These are phyloP conservation scores for Coemansia sp. DNA, from an alignment of 192 early-diverging fungal species.

Conservation along the genomic window DNA sequence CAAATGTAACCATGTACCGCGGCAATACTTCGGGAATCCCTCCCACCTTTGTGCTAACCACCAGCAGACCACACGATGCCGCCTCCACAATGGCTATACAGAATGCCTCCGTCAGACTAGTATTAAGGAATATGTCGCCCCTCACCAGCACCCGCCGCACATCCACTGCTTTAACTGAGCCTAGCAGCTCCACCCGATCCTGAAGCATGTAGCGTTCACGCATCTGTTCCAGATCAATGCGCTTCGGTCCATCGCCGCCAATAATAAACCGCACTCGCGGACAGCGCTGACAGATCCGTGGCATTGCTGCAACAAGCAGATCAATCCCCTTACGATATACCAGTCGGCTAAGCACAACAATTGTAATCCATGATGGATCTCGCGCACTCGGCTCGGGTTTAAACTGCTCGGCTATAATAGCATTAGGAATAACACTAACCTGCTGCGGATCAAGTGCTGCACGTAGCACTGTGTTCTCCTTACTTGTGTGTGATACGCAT, in stretches of 20 bases:
- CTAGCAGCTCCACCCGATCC: constrained; percentile 87
- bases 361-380: constrained; percentile 81
- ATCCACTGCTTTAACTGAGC: constrained; percentile 76
- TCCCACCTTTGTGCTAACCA: constrained; percentile 94
- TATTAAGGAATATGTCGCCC: constrained; percentile 96
- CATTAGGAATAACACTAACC: constrained; percentile 97
- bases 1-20: constrained; percentile 87
- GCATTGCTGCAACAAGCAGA: constrained; percentile 87
- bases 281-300: constrained; percentile 78
- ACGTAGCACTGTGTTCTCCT: constrained; percentile 97
- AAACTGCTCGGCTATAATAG: constrained; percentile 92
- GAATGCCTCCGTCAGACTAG: constrained; percentile 96
- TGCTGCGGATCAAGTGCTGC: constrained; percentile 84
- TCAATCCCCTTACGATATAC: constrained; percentile 97
- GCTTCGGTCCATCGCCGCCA: constrained; percentile 94
- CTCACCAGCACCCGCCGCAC: constrained; percentile 85
- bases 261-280: constrained; percentile 88
- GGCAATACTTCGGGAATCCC: constrained; percentile 97
- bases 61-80: constrained; percentile 88
- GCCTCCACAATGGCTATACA: constrained; percentile 99
- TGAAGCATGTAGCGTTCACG: constrained; percentile 89
- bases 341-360: constrained; percentile 89
- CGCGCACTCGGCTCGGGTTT: constrained; percentile 72
- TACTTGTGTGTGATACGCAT: constrained; percentile 98
- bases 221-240: constrained; percentile 98